These are phyloP conservation scores for Pichia sp. DNA, from an alignment of 1,139 yeast species.

Conservation along the genomic window DNA sequence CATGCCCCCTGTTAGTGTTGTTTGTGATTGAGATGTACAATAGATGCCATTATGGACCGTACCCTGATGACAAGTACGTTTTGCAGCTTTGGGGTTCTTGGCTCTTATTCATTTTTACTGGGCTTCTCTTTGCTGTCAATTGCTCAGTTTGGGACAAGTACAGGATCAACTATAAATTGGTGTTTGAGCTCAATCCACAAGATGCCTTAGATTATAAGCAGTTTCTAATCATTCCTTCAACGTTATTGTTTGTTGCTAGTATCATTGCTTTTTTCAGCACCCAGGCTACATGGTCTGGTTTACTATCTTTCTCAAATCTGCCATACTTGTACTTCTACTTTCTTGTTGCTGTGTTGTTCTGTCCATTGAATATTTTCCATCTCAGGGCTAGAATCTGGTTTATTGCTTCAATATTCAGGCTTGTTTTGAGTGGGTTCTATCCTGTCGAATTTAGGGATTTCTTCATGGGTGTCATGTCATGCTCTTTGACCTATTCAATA, in stretches of 20 bases:
- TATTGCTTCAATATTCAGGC: conserved; percentile 61
- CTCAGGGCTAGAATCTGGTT: conserved; percentile 67
- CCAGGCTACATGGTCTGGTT: conserved; percentile 52
- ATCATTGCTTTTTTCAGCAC: conserved; percentile 72
- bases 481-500: conserved; percentile 81
- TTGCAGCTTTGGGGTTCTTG: conserved; percentile 80
- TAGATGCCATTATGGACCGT: conserved; percentile 27
- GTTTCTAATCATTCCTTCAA: conserved; percentile 29
- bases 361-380: conserved; percentile 56
- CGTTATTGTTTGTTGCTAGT: conserved; percentile 40
- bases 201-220: conserved; percentile 62
- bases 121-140: conserved; percentile 58
- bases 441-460: conserved; percentile 96
- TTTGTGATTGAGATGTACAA: conserved; percentile 44
- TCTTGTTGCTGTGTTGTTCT: conserved; percentile 39
- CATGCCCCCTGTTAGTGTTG: conserved; percentile 54
- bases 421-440: conserved; percentile 74
- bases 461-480: conserved; percentile 82
- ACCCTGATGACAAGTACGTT: conserved; percentile 50
- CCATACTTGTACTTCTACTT: conserved; percentile 73
- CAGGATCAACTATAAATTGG: conserved; percentile 84
- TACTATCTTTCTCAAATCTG: conserved; percentile 27
- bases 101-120: conserved; percentile 63
- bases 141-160: conserved; percentile 65
- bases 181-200: conserved; percentile 78